These are phyloP conservation scores for Xylaria sp. DNA, from an alignment of 2,329 filamentous ascomycete species.

Conservation along the genomic window DNA sequence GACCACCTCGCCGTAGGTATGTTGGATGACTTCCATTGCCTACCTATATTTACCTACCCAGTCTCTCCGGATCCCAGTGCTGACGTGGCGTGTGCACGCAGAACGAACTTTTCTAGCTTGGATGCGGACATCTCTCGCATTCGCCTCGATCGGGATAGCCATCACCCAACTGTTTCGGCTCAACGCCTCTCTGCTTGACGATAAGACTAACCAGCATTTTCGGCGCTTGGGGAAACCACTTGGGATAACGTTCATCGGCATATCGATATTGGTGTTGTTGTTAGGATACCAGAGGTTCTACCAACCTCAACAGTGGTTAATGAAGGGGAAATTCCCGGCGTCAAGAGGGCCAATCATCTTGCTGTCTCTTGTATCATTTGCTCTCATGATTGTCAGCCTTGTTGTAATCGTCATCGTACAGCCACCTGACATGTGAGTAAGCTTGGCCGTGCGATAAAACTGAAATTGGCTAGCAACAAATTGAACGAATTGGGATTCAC, in stretches of 20 bases:
- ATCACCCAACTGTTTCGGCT: slow-evolving; percentile 87
- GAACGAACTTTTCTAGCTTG: slow-evolving; percentile 88
- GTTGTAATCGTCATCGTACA: slow-evolving; percentile 70
- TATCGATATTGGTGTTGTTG: slow-evolving; percentile 79
- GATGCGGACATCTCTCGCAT: slow-evolving; percentile 83
- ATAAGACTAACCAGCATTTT: slow-evolving; percentile 51
- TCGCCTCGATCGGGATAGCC: slow-evolving; percentile 84
- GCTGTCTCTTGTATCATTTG: slow-evolving; percentile 72
- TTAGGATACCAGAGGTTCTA: slow-evolving; percentile 84
- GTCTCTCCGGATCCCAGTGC: slow-evolving; percentile 3
- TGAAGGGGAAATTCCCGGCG: slow-evolving; percentile 82
- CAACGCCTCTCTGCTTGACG: slow-evolving; percentile 70
- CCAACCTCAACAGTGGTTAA: slow-evolving; percentile 81
- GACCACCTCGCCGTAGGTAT: slow-evolving; percentile 84
- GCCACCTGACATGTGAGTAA: slow-evolving; percentile 37
- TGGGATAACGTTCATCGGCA: slow-evolving; percentile 79
- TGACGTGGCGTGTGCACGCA: slow-evolving; percentile 51
- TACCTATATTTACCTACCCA: not conserved
- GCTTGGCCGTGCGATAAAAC: not conserved
- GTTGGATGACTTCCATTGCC: slow-evolving; percentile 35
- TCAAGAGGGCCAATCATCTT: slow-evolving; percentile 79
- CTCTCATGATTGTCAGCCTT: slow-evolving; percentile 70
- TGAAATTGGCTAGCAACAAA: slow-evolving; percentile 1
- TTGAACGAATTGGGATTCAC: not conserved
- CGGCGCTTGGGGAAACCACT: slow-evolving; percentile 77